Conservation (phyloP, 2,329 filamentous ascomycete species). For the Catunica adiposa region DNA sequence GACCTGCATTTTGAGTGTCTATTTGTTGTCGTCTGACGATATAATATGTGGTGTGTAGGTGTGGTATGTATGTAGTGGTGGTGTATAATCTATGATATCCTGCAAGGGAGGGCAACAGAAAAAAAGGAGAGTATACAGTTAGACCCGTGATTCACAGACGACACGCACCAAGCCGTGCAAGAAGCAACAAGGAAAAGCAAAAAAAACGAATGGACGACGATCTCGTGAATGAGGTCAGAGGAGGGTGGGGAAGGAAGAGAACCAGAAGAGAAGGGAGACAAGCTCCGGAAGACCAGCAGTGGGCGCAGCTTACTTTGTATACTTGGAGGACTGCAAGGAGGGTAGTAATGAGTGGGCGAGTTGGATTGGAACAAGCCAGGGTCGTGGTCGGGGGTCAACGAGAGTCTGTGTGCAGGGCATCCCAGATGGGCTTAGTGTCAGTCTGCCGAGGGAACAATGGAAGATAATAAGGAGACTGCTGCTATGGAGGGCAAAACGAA, state of each 20-base stretch:
- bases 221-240: constrained; percentile 9
- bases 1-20: constrained; percentile 30
- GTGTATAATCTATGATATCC: not conserved
- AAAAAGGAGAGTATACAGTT: constrained; percentile 12
- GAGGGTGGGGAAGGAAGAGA: constrained; percentile 1
- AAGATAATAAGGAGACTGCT: not conserved
- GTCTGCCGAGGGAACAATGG: not conserved
- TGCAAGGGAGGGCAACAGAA: constrained; percentile 4
- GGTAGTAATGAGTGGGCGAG: constrained; percentile 42
- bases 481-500: not conserved
- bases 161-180: not conserved
- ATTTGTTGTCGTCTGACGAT: not conserved
- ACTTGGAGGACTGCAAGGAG: constrained; percentile 27
- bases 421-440: constrained; percentile 5
- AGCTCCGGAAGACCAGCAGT: not conserved
- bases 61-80: not conserved
- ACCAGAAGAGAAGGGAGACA: constrained; percentile 19
- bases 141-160: not conserved
- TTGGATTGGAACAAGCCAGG: constrained; percentile 24
- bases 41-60: not conserved
- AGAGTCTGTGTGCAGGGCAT: constrained; percentile 22
- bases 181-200: constrained; percentile 11
- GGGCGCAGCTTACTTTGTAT: constrained; percentile 11
- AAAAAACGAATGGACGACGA: constrained; percentile 5
- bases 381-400: constrained; percentile 26